Evolutionary conservation across 305 asterid species (phyloP).

Genomic region (Caryopteris hybrid): DNA sequence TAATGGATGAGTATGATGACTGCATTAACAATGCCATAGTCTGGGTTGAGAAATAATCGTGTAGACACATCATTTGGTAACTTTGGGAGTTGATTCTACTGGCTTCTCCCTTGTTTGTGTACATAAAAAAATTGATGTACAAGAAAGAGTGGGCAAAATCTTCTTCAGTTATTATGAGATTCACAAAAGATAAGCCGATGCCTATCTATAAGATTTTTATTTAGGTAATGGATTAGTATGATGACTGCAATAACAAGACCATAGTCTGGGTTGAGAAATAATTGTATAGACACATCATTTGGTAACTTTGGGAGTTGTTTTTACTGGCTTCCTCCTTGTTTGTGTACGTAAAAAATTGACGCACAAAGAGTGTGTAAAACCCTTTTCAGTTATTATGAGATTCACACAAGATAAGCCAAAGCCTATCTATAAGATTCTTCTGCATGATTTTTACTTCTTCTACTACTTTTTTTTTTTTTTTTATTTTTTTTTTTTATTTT

Average conservation of each 20-base stretch:
- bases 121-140: background rate
- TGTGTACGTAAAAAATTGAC: background rate
- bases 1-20: background rate
- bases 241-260: background rate
- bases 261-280: background rate
- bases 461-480: no score
- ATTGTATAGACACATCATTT: background rate
- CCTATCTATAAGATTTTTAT: no score
- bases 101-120: background rate
- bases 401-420: background rate
- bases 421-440: background rate
- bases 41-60: background rate
- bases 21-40: background rate
- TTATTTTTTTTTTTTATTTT: no score
- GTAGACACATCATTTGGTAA: background rate
- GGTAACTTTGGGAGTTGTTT: background rate
- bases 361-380: background rate
- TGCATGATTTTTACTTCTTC: background rate
- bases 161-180: background rate
- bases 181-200: background rate
- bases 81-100: background rate
- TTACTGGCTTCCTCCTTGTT: background rate
- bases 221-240: background rate
- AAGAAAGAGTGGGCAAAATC: background rate
- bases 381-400: background rate